Conservation (phyloP, 164 flowering plant genomes). For the Chimonanthus praecox region DNA sequence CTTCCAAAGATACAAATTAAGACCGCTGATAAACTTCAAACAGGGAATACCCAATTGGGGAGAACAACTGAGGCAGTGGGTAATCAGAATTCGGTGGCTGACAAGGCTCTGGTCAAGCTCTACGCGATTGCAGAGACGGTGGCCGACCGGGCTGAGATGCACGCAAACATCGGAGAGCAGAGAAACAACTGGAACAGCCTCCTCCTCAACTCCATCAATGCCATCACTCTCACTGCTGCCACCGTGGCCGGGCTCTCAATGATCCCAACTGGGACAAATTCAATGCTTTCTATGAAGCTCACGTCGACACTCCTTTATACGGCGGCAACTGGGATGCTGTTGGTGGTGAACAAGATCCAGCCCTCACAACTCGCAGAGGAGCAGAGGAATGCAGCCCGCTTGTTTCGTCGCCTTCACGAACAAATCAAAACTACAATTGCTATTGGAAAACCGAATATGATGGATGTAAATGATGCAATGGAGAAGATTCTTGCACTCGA, state of each 20-base stretch:
- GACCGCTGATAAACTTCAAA: slow-evolving; percentile 14
- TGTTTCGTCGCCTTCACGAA: slow-evolving; percentile 47
- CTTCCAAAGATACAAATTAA: slow-evolving; percentile 18
- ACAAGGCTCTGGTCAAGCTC: slow-evolving; percentile 21
- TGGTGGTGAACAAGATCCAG: slow-evolving; percentile 63
- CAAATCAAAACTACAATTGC: slow-evolving; percentile 38
- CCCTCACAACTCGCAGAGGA: slow-evolving; percentile 82
- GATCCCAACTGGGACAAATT: slow-evolving; percentile 41
- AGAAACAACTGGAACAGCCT: slow-evolving; percentile 49
- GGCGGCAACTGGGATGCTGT: slow-evolving; percentile 54
- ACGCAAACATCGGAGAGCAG: slow-evolving; percentile 39
- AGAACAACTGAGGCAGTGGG: background rate
- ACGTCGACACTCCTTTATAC: slow-evolving; percentile 40
- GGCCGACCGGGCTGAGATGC: slow-evolving; percentile 46
- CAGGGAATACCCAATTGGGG: background rate
- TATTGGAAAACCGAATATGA: slow-evolving; percentile 16
- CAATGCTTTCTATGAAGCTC: slow-evolving; percentile 32
- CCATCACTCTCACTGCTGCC: slow-evolving; percentile 40
- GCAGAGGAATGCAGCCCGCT: slow-evolving; percentile 55
- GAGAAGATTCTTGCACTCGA: slow-evolving; percentile 43
- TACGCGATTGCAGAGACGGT: slow-evolving; percentile 32
- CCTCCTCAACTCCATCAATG: slow-evolving; percentile 35
- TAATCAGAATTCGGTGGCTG: background rate
- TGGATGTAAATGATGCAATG: slow-evolving; percentile 28
- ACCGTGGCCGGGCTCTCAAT: slow-evolving; percentile 49